A percentile compares a stretch with the other conserved stretches of the same genome.
Evolutionary conservation across 192 early-diverging fungal genomes (phyloP).

Genomic region (Coemansia sp.): DNA sequence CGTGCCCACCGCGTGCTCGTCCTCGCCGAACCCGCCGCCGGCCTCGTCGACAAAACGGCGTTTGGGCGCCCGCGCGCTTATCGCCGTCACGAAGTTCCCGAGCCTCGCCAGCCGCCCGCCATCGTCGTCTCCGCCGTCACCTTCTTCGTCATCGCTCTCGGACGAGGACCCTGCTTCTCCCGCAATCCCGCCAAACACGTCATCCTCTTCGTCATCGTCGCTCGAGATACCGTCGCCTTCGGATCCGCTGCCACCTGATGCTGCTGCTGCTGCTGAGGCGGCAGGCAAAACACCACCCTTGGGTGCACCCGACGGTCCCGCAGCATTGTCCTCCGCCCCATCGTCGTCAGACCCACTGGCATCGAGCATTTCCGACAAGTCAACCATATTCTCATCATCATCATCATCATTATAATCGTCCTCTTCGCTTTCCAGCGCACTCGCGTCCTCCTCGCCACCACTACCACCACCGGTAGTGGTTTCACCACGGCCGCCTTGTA

Average conservation of each 20-base stretch:
- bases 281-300: constrained; percentile 10
- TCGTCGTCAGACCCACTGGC: constrained; percentile 26
- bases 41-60: constrained; percentile 50
- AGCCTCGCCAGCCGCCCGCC: constrained; percentile 54
- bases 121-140: constrained; percentile 42
- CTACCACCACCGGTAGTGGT: constrained; percentile 12
- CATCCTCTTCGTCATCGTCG: constrained; percentile 10
- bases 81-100: constrained; percentile 62
- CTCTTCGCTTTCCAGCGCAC: constrained; percentile 33
- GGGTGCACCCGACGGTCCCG: constrained; percentile 1
- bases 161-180: constrained; percentile 8
- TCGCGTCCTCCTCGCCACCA: constrained; percentile 28
- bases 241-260: constrained; percentile 16
- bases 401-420: constrained; percentile 52
- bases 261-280: constrained; percentile 34
- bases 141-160: constrained; percentile 33
- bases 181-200: constrained; percentile 11
- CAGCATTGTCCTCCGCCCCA: neutral
- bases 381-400: constrained; percentile 58
- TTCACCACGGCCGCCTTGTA: constrained; percentile 15
- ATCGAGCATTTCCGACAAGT: constrained; percentile 66
- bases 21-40: constrained; percentile 28
- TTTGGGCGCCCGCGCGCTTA: constrained; percentile 67
- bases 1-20: constrained; percentile 44
- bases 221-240: constrained; percentile 18